Evolutionary conservation across 1,284 basidiomycete genomes (phyloP).

Genomic region (Leccinum angustisporum): DNA sequence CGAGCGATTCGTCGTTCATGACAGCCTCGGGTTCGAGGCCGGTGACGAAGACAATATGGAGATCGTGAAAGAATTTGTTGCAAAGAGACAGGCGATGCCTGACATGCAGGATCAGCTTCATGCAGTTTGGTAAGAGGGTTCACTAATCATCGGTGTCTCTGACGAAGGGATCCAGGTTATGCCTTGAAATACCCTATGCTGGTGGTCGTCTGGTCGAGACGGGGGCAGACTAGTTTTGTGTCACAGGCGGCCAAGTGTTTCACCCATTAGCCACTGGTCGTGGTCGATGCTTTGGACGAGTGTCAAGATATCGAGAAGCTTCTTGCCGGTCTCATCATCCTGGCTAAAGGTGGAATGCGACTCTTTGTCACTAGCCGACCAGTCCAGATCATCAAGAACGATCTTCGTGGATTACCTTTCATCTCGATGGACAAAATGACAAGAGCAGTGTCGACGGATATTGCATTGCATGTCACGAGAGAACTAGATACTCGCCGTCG

Average conservation of each 20-base stretch:
- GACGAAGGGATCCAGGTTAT: no score
- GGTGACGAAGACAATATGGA: no score
- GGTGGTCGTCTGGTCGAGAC: no score
- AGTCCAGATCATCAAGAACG: slow-evolving; percentile 8
- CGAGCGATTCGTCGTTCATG: no score
- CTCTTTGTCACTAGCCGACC: slow-evolving; percentile 16
- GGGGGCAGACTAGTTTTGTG: background rate
- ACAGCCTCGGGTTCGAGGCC: no score
- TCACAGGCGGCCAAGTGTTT: background rate
- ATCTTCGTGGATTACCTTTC: background rate
- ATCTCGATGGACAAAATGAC: slow-evolving; percentile 10
- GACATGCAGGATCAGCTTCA: no score
- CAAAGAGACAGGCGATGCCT: no score
- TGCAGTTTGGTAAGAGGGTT: no score
- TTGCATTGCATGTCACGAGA: slow-evolving; percentile 12
- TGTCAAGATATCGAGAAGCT: slow-evolving; percentile 9
- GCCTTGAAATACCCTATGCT: no score
- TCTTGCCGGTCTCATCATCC: slow-evolving; percentile 1
- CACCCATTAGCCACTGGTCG: slow-evolving; percentile 1
- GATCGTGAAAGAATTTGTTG: no score
- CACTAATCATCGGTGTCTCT: no score
- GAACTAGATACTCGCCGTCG: slow-evolving; percentile 12
- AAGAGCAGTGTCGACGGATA: slow-evolving; percentile 5
- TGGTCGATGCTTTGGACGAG: slow-evolving; percentile 17
- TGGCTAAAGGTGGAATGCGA: slow-evolving; percentile 2